phyloP scores from a whole-genome alignment of 768 basidiomycete species.

The Stropharia rugosoannulata region DNA sequence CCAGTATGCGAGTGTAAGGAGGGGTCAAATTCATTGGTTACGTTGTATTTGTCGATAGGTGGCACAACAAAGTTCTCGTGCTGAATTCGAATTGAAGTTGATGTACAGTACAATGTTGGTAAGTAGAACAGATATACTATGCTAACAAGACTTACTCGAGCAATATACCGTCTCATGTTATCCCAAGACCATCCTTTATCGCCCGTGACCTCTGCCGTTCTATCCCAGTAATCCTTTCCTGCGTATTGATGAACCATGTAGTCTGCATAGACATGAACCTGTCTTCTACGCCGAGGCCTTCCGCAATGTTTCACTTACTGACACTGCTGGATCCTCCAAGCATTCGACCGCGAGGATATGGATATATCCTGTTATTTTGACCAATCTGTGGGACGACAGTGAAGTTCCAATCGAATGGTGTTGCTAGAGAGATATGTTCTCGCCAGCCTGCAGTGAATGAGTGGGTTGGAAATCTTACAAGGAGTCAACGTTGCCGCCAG shows the following conservation, averaged over 20 bases:
- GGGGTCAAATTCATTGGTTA: conserved; percentile 32
- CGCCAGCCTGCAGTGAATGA: no score
- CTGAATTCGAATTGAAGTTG: conserved; percentile 14
- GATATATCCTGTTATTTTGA: not conserved
- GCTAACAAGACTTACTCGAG: conserved; percentile 19
- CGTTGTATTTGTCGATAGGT: conserved; percentile 37
- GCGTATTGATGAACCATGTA: conserved; percentile 35
- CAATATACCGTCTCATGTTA: conserved; percentile 30
- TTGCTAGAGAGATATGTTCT: not conserved
- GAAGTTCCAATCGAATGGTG: conserved; percentile 5
- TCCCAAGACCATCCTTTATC: conserved; percentile 39
- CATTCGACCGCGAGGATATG: conserved; percentile 6
- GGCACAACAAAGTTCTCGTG: conserved; percentile 31
- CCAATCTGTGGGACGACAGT: conserved; percentile 2
- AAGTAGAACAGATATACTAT: conserved; percentile 11
- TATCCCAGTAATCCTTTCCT: conserved; percentile 35
- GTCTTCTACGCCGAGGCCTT: not conserved
- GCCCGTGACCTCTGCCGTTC: conserved; percentile 29
- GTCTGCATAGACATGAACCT: conserved; percentile 16
- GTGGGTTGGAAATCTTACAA: not conserved
- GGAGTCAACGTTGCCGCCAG: conserved; percentile 16
- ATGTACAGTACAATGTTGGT: not conserved
- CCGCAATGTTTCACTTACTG: not conserved
- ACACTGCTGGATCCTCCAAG: conserved; percentile 6
- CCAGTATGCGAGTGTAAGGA: conserved; percentile 33